Evolutionary conservation across 331 rosid species (phyloP).

Genomic region (Stylosanthes scabra): DNA sequence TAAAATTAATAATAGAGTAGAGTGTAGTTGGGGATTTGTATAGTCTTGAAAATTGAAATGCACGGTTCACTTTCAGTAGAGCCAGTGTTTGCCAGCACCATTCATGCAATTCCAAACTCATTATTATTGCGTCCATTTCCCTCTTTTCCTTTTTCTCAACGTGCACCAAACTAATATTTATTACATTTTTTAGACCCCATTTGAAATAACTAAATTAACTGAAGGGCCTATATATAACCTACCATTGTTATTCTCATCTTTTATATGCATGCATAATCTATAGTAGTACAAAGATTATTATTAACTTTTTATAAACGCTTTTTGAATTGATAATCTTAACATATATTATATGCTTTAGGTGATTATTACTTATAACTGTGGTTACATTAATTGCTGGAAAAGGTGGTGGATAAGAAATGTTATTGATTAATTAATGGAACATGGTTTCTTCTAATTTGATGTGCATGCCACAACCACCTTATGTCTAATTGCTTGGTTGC

Average conservation of each 20-base stretch:
- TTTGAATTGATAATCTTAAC: no score
- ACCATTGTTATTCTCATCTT: no score
- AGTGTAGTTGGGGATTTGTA: neutral
- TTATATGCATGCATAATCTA: neutral
- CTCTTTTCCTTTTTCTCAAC: constrained; percentile 32
- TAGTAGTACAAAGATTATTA: no score
- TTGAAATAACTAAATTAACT: constrained; percentile 8
- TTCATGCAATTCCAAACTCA: constrained; percentile 22
- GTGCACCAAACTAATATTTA: constrained; percentile 2
- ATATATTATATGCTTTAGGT: no score
- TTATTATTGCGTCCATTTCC: neutral
- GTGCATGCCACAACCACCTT: constrained; percentile 2
- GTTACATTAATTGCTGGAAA: constrained; percentile 10
- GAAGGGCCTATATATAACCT: no score
- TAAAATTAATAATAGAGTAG: no score
- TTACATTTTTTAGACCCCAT: constrained; percentile 17
- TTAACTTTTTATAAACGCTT: no score
- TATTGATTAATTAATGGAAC: neutral
- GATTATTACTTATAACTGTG: neutral
- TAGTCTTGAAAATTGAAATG: constrained; percentile 8
- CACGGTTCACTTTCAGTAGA: constrained; percentile 17
- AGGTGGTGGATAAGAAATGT: constrained; percentile 1
- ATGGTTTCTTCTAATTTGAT: neutral
- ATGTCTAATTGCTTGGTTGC: neutral
- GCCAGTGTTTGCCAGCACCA: constrained; percentile 23